Percentiles rank a stretch among this genome's conserved stretches.
Evolutionary conservation across 371 early-diverging fungal genomes (phyloP).

Genomic region (Syncephalis fuscata): DNA sequence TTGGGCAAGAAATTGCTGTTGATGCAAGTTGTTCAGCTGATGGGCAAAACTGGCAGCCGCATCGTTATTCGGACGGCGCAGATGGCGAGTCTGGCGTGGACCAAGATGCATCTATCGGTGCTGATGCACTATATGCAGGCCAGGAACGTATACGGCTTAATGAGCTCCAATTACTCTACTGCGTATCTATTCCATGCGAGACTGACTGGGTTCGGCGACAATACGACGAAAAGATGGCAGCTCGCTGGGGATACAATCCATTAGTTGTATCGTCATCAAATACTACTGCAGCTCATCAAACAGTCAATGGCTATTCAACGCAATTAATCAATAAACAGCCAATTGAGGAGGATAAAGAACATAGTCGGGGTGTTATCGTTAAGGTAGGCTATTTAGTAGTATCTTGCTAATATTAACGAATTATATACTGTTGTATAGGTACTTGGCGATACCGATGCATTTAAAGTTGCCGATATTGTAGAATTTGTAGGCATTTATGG

Average conservation of each 20-base stretch:
- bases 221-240: no score
- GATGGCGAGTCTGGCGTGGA: not conserved
- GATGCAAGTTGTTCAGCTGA: constrained; percentile 17
- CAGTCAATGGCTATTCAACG: no score
- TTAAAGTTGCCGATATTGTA: constrained; percentile 32
- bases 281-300: no score
- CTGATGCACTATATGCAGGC: not conserved
- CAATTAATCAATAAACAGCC: no score
- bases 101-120: not conserved
- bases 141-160: constrained; percentile 5
- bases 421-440: constrained; percentile 13
- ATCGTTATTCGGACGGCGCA: not conserved
- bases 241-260: no score
- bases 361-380: no score
- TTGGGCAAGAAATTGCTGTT: constrained; percentile 38
- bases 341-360: no score
- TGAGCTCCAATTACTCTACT: constrained; percentile 27
- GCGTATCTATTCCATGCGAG: constrained; percentile 44
- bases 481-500: constrained; percentile 31
- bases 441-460: constrained; percentile 16
- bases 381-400: no score
- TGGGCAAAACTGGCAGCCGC: not conserved
- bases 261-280: no score
- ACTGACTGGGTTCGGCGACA: constrained; percentile 18
- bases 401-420: no score